Base-by-base conservation (phyloP, 164 flowering plant genomes). In the Santalum album region DNA sequence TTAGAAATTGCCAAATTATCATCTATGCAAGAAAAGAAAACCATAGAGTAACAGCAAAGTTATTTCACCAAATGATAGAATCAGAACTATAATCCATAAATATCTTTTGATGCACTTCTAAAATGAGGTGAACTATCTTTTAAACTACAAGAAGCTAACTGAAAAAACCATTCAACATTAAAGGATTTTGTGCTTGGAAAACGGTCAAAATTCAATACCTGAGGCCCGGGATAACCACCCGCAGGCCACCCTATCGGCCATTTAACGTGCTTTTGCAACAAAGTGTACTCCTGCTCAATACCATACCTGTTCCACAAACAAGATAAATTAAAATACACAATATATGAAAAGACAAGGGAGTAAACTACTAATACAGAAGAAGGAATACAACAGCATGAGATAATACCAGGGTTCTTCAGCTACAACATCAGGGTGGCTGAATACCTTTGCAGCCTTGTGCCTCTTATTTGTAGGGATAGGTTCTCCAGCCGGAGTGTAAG, bases 181-280 rank as follows among this genome's bases (percentile, higher is more conserved):
- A 21, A 45, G 6, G 21, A 20, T 7, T 45, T 20, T 3, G 16
- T 20, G 12, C 2, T 20, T 9, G 49, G 25, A 14, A 38, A 38
- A 14, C 9, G 42, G 42, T 3, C 3, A 14, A 45, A 1, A 17
- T 6, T 45, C 25, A 26, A 19, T 50, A 50, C 53, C 53, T 50
- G 53, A 25, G 53, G 53, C n/a, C 53, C 53, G 18, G 53, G 53
- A 29, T 25, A 50, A 6, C 53, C 53, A 19, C 53, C 53, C 21
- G 26, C 4, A 50, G 53, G 53, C 53, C 53, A 50, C 21, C 53
- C 53, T 25, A 50, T 50, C 14, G 53, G 53, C 53, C 53, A 50
- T 25, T 50, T 50, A 25, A 50, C 19, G 9, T 50, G 35, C 53
- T 25, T 50, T 18, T 50, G 53, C 53, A 50, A 12, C 35, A 50